Base-by-base conservation (phyloP, 345 rosid species). In the Brassica incana region DNA sequence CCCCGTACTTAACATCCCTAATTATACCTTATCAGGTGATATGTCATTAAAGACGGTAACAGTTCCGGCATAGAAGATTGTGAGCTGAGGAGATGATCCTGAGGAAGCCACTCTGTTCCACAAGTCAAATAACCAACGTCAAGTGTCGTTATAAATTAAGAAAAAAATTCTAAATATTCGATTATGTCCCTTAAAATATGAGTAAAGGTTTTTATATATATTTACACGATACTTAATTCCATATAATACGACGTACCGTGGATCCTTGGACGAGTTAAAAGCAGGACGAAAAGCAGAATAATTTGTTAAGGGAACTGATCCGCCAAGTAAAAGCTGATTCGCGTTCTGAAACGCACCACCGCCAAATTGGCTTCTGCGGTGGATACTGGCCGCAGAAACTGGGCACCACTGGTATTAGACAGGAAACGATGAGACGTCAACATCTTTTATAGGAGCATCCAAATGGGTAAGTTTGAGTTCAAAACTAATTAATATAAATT, bases 21-120 rank as follows among this genome's bases (percentile, higher is more conserved):
- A 70, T 29, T 68, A 61, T 61, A 95, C 98, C 98, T 93, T 87
- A 73, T 89, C 91, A 0, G 90, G 96, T 7, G 93, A 80, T 69
- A 93, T 87, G 76, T 88, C 93, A 76, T 91, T 85, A 38, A 75
- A 95, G 77, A 90, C 93, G 15, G 77, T 85, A 72, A 95, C 92
- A 15, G 86, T 72, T 54, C 99, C 97, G 0, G 73, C 96, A 71
- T 93, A 95, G 78, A 95, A 91, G 80, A 95, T 88, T 71, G 98
- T 90, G 82, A 95, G 77, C 76, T 87, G 97, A 71, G 90, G 77
- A 35, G 77, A 56, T 79, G 71, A 61, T 63, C 71, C 90, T 54
- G 83, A 71, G 66, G 85, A 45, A 80, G 86, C 86, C 64, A 52
- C 68, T 82, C 85, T 85, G 87, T 85, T 73, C 30, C 68, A 65